Evolutionary conservation across 2,329 filamentous ascomycete genomes (phyloP), one percentile per base, ranked within the genome.

Genomic region (Fusarium pininemorale): DNA sequence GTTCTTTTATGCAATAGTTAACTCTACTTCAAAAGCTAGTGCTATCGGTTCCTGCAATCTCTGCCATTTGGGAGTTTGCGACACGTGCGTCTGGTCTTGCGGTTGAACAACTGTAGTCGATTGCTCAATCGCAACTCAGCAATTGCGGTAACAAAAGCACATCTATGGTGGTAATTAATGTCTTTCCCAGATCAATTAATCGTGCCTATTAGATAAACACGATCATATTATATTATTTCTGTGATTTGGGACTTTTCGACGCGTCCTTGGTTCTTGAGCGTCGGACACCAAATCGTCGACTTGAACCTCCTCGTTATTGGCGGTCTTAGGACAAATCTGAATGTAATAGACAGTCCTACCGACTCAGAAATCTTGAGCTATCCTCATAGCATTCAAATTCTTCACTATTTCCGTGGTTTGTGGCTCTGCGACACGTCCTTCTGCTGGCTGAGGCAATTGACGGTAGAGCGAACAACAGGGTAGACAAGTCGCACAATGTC

Each of bases 321-420:
- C 20, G 3, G 45, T 30, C 3, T 11, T 1, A 28, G 18, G 18
- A 7, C 45, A 11, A 7, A 22, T 28, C 35, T 37, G 35, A 18
- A 11, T 37, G 16, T 15, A 2, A 4, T 13, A 0, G 3, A 1
- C 3, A 37, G 35, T 18, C 2, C 4, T 8, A 10, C 4, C 20
- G 11, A 6, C 5, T 22, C 2, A 14, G 0, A 6, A 18, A 3
- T 9, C 26, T 10, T 20, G 2, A 16, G 4, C 0, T 2, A 42
- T 15, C 11, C 16, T 26, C 7, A 0, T 3, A 18, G 1, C 6
- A 6, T 2, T 24, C 30, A 3, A 12, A 1, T 47, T 37, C 18
- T 16, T 8, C 5, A 16, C 12, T 6, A 24, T 35, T 32, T 12
- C 11, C 7, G 4, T 5, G 12, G 24, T 2, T 24, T 24, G 39